Evolutionary conservation across 2,329 filamentous ascomycete species (phyloP).

Genomic region (Scolecobasidium constrictum): DNA sequence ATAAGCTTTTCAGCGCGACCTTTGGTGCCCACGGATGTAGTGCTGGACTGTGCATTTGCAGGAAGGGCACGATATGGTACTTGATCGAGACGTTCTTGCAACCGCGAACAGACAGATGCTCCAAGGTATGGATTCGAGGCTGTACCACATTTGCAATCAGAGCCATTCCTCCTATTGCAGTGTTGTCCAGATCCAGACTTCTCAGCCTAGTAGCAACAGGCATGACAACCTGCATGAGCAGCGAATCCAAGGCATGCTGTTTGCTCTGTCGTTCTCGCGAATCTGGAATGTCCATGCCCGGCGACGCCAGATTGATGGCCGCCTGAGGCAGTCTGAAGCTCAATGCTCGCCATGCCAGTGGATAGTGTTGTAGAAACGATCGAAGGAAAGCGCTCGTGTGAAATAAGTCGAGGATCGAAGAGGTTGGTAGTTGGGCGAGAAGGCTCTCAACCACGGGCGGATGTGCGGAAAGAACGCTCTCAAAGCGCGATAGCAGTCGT

Average conservation of each 20-base stretch:
- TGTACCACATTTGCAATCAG: constrained; percentile 44
- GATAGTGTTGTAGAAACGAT: constrained; percentile 43
- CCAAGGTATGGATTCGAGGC: constrained; percentile 41
- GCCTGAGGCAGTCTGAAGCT: constrained; percentile 44
- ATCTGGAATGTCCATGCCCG: constrained; percentile 29
- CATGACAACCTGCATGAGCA: constrained; percentile 44
- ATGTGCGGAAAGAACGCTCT: constrained; percentile 44
- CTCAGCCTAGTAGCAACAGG: constrained; percentile 45
- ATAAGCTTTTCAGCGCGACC: constrained; percentile 44
- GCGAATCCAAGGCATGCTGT: constrained; percentile 46
- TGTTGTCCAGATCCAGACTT: constrained; percentile 50
- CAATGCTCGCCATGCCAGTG: constrained; percentile 49
- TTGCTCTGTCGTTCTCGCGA: constrained; percentile 38
- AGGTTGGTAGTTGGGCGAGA: constrained; percentile 45
- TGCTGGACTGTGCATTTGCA: constrained; percentile 29
- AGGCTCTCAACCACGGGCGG: constrained; percentile 49
- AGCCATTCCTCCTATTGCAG: constrained; percentile 46
- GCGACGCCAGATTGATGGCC: constrained; percentile 23
- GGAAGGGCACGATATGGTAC: constrained; percentile 51
- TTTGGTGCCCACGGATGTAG: constrained; percentile 3
- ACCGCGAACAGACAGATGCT: constrained; percentile 49
- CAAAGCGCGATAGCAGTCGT: constrained; percentile 27
- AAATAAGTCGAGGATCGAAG: constrained; percentile 45
- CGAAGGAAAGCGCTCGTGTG: constrained; percentile 46
- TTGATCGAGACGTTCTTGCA: constrained; percentile 56